These are phyloP conservation scores for Aspergillus sojae DNA, from an alignment of 2,329 filamentous ascomycete species.

Conservation along the genomic window DNA sequence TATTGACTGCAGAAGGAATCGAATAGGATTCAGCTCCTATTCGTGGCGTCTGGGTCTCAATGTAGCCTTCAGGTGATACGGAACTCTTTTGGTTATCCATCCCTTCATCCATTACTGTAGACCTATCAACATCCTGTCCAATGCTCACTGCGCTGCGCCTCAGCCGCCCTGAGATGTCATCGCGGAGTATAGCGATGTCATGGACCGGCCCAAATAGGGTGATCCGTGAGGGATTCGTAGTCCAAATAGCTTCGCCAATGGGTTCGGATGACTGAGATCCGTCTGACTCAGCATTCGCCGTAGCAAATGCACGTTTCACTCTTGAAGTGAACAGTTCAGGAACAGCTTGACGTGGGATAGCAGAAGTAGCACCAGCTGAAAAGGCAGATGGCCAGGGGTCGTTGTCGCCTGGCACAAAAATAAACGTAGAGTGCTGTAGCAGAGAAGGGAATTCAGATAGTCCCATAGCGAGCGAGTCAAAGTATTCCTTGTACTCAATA, in stretches of 20 bases:
- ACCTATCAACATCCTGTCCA: constrained; percentile 43
- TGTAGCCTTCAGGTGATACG: constrained; percentile 37
- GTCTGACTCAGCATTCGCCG: constrained; percentile 72
- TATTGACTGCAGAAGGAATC: constrained; percentile 37
- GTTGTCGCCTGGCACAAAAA: constrained; percentile 95
- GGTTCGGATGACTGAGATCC: constrained; percentile 52
- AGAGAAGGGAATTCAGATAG: constrained; percentile 82
- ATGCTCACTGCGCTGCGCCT: constrained; percentile 76
- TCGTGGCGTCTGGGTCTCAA: constrained; percentile 23
- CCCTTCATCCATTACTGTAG: constrained; percentile 31
- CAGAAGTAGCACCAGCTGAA: constrained; percentile 50
- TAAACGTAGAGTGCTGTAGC: constrained; percentile 76
- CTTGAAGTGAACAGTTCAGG: constrained; percentile 90
- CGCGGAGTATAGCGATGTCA: constrained; percentile 83
- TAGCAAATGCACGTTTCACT: constrained; percentile 76
- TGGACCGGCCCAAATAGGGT: constrained; percentile 84
- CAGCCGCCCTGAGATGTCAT: constrained; percentile 80
- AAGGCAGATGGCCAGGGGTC: constrained; percentile 96
- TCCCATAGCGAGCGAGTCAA: constrained; percentile 81
- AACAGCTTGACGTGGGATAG: constrained; percentile 57
- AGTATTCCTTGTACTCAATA: constrained; percentile 96
- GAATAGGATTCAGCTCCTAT: constrained; percentile 19
- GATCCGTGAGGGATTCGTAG: constrained; percentile 81
- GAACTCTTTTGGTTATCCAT: constrained; percentile 21
- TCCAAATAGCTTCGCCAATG: constrained; percentile 79